Base-by-base conservation (phyloP, 1,139 yeast species). In the Taphrina flavorubra region DNA sequence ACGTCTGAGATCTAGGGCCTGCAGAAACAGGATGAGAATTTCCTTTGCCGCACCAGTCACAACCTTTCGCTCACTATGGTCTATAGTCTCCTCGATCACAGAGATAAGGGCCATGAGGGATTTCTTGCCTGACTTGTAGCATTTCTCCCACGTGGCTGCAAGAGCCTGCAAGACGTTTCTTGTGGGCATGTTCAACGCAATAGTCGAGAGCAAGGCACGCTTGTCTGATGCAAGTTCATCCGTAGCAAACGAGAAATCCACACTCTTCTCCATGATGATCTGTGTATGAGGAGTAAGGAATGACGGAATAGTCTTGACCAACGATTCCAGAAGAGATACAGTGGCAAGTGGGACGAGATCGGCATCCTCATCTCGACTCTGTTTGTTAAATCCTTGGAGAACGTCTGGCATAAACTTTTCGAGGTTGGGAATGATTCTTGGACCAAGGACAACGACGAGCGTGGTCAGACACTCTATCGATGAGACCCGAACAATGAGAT, bases 251-350 rank as follows among this genome's bases (percentile, higher is more conserved):
- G 68, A 51, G 36, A 64, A 64, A 13, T 64, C 70, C n/a, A 62
- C 65, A 37, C 63, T 36, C 34, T 55, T 61, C 39, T 60, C 62
- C 63, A 65, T 58, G 39, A 63, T 63, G 37, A 55, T n/a, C 18
- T 83, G 84, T 74, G 92, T 80, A 72, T 87, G 87, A 8, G 95
- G 86, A 25, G 86, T 81, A 80, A 94, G 84, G 77, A 94, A 94
- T 14, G 91, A 88, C 51, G 99, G 98, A 73, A 95, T 87, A 74
- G 90, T 87, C 78, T 88, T 90, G 65, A 92, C 81, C 75, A 91
- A 82, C 60, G 92, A 85, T 4, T 97, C 87, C 71, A 90, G 82
- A 67, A 94, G 81, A 55, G 90, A 85, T 72, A 91, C 80, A 18
- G 89, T 82, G 0, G 97, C 85, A 11, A 75, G 74, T 20, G 74